A percentile compares a stretch with the other conserved stretches of the same genome.
phyloP scores from a whole-genome alignment of 805 yeast genomes.

The Pichia scutulata region DNA sequence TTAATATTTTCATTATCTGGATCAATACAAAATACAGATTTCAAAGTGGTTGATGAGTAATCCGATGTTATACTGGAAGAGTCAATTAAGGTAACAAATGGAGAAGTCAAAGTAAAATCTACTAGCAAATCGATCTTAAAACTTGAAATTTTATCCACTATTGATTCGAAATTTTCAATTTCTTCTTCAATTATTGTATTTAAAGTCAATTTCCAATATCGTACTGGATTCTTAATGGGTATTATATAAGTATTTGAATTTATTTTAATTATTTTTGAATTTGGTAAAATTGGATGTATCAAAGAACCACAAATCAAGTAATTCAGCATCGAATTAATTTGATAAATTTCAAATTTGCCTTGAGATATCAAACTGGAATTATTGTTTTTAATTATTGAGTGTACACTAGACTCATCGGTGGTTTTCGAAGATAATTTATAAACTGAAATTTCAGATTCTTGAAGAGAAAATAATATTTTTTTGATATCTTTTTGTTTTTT shows the following conservation, averaged over 20 bases:
- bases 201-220: constrained; percentile 58
- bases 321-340: constrained; percentile 38
- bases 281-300: constrained; percentile 68
- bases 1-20: background rate
- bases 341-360: constrained; percentile 54
- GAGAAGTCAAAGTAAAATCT: constrained; percentile 5
- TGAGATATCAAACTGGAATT: constrained; percentile 39
- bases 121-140: constrained; percentile 8
- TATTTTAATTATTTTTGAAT: constrained; percentile 48
- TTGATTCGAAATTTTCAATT: constrained; percentile 24
- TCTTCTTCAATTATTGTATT: constrained; percentile 26
- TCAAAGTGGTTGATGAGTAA: constrained; percentile 2
- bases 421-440: constrained; percentile 4
- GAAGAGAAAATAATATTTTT: constrained; percentile 3
- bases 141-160: constrained; percentile 15
- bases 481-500: background rate
- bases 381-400: constrained; percentile 1
- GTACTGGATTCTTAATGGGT: constrained; percentile 64
- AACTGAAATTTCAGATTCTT: constrained; percentile 12
- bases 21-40: constrained; percentile 1
- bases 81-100: constrained; percentile 8
- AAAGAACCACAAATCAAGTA: constrained; percentile 63
- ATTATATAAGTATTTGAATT: constrained; percentile 43
- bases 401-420: background rate
- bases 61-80: background rate